Conservation (phyloP, 2,329 filamentous ascomycete species). For the Penicillium expansum region DNA sequence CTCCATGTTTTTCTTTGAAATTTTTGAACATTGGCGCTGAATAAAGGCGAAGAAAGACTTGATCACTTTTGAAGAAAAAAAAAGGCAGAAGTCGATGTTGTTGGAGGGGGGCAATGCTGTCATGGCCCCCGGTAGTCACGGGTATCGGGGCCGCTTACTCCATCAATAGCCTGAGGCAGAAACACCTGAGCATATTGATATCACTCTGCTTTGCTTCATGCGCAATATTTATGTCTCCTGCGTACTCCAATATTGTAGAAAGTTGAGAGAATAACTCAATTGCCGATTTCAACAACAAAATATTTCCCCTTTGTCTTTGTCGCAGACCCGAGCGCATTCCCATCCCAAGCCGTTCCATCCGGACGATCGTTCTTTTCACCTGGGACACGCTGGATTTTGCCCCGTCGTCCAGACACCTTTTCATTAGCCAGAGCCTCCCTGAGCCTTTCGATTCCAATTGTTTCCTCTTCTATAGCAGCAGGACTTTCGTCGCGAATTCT, state of each 20-base stretch:
- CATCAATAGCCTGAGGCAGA: constrained; percentile 3
- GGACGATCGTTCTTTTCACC: constrained; percentile 30
- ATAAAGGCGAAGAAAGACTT: neutral
- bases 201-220: neutral
- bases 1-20: constrained; percentile 33
- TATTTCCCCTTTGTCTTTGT: constrained; percentile 66
- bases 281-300: constrained; percentile 66
- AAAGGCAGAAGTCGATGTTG: neutral
- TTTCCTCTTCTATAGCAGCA: constrained; percentile 39
- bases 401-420: constrained; percentile 40
- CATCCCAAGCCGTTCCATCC: constrained; percentile 57
- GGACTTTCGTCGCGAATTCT: constrained; percentile 72
- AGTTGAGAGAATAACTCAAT: neutral
- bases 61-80: neutral
- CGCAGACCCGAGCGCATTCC: constrained; percentile 68
- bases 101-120: constrained; percentile 8
- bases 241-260: neutral
- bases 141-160: constrained; percentile 5
- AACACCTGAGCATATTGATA: neutral
- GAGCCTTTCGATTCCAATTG: constrained; percentile 39
- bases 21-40: constrained; percentile 32
- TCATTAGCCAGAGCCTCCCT: constrained; percentile 41
- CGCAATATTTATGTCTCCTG: neutral
- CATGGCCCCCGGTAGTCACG: constrained; percentile 1
- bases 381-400: constrained; percentile 47